Evolutionary conservation across 1,139 yeast genomes (phyloP).

Genomic region (Zhuliangozyma parablackwelliae): DNA sequence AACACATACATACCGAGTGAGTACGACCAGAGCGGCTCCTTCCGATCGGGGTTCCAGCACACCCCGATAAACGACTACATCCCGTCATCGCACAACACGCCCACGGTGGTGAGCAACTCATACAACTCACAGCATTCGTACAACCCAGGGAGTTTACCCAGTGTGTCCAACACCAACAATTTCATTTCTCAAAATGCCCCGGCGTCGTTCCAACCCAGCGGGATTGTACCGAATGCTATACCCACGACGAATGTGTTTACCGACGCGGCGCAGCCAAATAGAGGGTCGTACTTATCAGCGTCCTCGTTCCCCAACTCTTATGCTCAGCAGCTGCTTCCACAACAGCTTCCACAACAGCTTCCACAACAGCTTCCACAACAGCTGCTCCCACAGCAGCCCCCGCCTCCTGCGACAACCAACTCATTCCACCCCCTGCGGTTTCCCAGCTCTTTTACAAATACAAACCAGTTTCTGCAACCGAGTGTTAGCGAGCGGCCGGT

Average conservation of each 20-base stretch:
- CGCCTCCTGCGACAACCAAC: background rate
- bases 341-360: constrained; percentile 2
- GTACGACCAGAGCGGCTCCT: background rate
- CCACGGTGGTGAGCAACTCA: constrained; percentile 48
- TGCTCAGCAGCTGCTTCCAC: too few species aligned
- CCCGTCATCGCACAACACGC: constrained; percentile 51
- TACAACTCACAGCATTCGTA: constrained; percentile 42
- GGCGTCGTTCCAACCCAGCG: constrained; percentile 16
- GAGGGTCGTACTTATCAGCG: constrained; percentile 1
- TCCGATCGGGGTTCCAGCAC: constrained; percentile 7
- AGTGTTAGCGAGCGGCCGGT: constrained; percentile 3
- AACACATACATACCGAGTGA: constrained; percentile 5
- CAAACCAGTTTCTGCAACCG: constrained; percentile 2
- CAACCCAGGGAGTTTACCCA: constrained; percentile 23
- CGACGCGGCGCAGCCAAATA: constrained; percentile 6
- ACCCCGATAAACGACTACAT: constrained; percentile 33
- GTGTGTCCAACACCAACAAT: constrained; percentile 7
- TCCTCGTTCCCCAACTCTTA: constrained; percentile 4
- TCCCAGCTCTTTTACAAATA: constrained; percentile 9
- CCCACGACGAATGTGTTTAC: constrained; percentile 36
- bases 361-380: constrained; percentile 5
- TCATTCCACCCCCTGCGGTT: constrained; percentile 14
- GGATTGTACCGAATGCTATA: constrained; percentile 29
- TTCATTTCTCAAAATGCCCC: constrained; percentile 10
- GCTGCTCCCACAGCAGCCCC: background rate